These are phyloP conservation scores for Penicillium sp. DNA, from an alignment of 2,329 filamentous ascomycete species.

Conservation along the genomic window DNA sequence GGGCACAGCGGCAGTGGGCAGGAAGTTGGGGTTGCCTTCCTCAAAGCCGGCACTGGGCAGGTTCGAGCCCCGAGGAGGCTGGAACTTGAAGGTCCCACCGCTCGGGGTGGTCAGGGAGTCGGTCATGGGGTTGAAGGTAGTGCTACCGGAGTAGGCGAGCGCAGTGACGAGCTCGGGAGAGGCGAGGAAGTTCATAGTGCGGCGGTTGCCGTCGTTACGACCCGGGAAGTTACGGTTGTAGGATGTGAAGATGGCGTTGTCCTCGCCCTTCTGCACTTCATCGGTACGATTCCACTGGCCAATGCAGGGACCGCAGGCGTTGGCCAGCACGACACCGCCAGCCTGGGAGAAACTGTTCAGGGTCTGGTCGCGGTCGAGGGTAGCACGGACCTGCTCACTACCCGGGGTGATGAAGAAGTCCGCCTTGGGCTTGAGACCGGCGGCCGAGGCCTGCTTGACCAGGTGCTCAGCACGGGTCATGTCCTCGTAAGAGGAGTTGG, in stretches of 20 bases:
- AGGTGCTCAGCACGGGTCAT: constrained; percentile 93
- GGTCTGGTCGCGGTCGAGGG: constrained; percentile 84
- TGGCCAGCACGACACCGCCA: constrained; percentile 88
- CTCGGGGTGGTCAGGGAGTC: constrained; percentile 76
- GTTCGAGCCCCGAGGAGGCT: constrained; percentile 61
- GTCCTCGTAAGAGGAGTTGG: constrained; percentile 83
- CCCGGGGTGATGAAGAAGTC: constrained; percentile 94
- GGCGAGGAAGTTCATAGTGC: constrained; percentile 98
- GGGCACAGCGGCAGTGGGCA: constrained; percentile 66
- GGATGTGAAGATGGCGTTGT: constrained; percentile 91
- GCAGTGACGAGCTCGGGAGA: constrained; percentile 96
- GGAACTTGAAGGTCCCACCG: constrained; percentile 79
- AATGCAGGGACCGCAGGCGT: constrained; percentile 80
- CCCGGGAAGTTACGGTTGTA: constrained; percentile 99
- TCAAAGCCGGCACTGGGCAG: constrained; percentile 73
- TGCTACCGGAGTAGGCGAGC: constrained; percentile 86
- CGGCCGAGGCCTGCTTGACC: constrained; percentile 81
- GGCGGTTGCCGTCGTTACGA: constrained; percentile 92
- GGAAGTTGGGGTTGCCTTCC: constrained; percentile 68
- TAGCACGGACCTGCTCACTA: constrained; percentile 93
- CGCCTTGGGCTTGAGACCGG: constrained; percentile 90
- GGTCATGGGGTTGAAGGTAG: constrained; percentile 93
- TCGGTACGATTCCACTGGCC: constrained; percentile 95
- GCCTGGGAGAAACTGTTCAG: constrained; percentile 96
- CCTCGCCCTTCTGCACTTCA: constrained; percentile 73